A percentile compares a stretch with the other conserved stretches of the same genome.
These are phyloP conservation scores for Actinomortierella wolfii DNA, from an alignment of 371 early-diverging fungal species.

Conservation along the genomic window DNA sequence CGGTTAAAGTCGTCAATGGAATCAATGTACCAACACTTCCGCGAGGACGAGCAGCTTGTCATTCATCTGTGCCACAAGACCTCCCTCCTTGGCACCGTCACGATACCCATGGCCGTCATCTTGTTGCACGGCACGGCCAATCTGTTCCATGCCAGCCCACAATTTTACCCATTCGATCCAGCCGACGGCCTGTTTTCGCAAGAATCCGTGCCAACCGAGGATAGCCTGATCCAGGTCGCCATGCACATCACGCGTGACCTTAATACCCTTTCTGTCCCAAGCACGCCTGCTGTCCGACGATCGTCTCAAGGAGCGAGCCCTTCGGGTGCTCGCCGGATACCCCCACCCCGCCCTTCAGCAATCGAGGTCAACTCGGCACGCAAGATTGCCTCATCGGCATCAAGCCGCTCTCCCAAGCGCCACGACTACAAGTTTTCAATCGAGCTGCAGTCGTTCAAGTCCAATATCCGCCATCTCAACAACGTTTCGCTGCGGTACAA, in stretches of 20 bases:
- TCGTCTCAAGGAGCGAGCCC: slow-evolving; percentile 22
- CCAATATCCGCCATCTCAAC: slow-evolving; percentile 15
- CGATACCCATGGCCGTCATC: slow-evolving; percentile 39
- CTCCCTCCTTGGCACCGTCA: slow-evolving; percentile 35
- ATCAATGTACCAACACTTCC: slow-evolving; percentile 45
- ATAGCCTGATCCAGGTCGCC: slow-evolving; percentile 28
- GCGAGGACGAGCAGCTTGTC: slow-evolving; percentile 40
- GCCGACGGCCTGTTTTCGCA: slow-evolving; percentile 2
- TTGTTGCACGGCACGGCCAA: slow-evolving; percentile 43
- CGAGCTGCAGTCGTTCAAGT: slow-evolving; percentile 38
- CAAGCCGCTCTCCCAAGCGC: slow-evolving; percentile 31
- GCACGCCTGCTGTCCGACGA: slow-evolving; percentile 42
- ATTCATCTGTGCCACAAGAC: slow-evolving; percentile 37
- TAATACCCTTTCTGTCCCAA: slow-evolving; percentile 38
- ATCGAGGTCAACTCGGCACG: slow-evolving; percentile 33
- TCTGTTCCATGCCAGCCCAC: slow-evolving; percentile 37
- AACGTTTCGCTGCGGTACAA: slow-evolving; percentile 43
- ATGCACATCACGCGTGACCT: slow-evolving; percentile 45
- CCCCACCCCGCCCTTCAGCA: slow-evolving; percentile 21
- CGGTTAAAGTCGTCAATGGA: slow-evolving; percentile 45
- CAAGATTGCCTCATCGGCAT: slow-evolving; percentile 15
- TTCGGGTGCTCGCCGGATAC: slow-evolving; percentile 5
- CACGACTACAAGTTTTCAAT: slow-evolving; percentile 48
- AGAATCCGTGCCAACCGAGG: slow-evolving; percentile 15
- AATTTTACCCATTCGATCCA: slow-evolving; percentile 29